Percentiles rank a stretch among this genome's conserved stretches.
These are phyloP conservation scores for Silybum marianum DNA, from an alignment of 129 eudicot genomes.

Conservation along the genomic window DNA sequence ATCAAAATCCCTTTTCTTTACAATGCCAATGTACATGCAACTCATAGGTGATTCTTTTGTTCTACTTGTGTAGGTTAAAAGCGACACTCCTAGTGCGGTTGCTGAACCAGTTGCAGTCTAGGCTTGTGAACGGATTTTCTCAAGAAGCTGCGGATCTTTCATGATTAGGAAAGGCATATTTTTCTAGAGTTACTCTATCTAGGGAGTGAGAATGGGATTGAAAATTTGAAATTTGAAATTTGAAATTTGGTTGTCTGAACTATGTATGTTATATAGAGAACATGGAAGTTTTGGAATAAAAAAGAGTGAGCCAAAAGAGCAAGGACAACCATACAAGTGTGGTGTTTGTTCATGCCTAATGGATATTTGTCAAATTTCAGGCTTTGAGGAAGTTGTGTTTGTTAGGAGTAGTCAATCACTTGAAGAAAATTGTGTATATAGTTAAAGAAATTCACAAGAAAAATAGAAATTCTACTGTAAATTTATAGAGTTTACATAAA, in stretches of 20 bases:
- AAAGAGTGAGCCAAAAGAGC: not conserved
- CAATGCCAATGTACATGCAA: not conserved
- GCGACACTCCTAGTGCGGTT: constrained; percentile 48
- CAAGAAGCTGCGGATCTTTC: constrained; percentile 17
- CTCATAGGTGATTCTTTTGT: not conserved
- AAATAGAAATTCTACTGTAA: too few relatives aligned
- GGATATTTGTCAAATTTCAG: not conserved
- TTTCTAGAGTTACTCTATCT: constrained; percentile 13
- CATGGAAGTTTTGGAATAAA: constrained; percentile 7
- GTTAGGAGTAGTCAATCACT: too few relatives aligned
- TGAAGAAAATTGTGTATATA: too few relatives aligned
- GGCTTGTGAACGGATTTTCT: constrained; percentile 5
- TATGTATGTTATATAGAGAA: constrained; percentile 27
- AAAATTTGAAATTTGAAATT: constrained; percentile 6
- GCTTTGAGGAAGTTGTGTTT: not conserved
- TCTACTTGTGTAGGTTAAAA: constrained; percentile 58
- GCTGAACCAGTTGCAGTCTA: constrained; percentile 70
- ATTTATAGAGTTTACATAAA: too few relatives aligned
- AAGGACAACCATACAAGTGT: not conserved
- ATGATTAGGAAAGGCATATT: not conserved
- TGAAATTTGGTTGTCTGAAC: constrained; percentile 18
- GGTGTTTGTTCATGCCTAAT: not conserved
- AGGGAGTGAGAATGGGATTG: constrained; percentile 1
- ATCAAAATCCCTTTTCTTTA: not conserved
- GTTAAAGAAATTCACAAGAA: too few relatives aligned